Conservation (phyloP, 2,329 filamentous ascomycete species). For the Colletotrichum lupini region DNA sequence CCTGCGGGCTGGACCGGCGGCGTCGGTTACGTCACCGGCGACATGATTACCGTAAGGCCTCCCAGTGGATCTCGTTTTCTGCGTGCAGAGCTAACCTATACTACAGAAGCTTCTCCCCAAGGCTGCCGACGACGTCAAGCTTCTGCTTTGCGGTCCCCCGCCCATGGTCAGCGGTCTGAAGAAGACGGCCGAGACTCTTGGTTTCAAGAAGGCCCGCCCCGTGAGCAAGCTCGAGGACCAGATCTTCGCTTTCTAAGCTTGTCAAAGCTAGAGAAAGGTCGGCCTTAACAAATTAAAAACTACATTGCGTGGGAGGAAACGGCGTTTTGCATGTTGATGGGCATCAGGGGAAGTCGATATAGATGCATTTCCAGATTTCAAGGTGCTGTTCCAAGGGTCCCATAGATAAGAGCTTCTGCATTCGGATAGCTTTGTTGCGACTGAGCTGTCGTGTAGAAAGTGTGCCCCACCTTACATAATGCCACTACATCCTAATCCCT, state of each 20-base stretch:
- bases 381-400: background rate
- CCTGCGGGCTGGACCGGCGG: constrained; percentile 92
- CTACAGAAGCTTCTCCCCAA: constrained; percentile 80
- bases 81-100: constrained; percentile 44
- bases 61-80: background rate
- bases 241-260: constrained; percentile 85
- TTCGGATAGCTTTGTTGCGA: background rate
- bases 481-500: background rate
- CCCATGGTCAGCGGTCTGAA: constrained; percentile 98
- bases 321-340: background rate
- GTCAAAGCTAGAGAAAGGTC: background rate
- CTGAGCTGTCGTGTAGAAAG: background rate
- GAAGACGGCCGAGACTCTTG: constrained; percentile 90
- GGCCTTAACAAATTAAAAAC: background rate
- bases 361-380: background rate
- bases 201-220: constrained; percentile 90
- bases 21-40: constrained; percentile 92
- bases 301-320: too few relatives aligned
- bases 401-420: constrained; percentile 1
- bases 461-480: constrained; percentile 26
- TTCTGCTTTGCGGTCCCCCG: constrained; percentile 93
- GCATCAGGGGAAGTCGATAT: background rate
- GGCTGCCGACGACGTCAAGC: constrained; percentile 88
- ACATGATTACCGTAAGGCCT: constrained; percentile 86
- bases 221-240: constrained; percentile 99